Evolutionary conservation across 768 basidiomycete genomes (phyloP), one percentile per base, ranked within the genome.

Genomic region (Leccinum subgranulosum): DNA sequence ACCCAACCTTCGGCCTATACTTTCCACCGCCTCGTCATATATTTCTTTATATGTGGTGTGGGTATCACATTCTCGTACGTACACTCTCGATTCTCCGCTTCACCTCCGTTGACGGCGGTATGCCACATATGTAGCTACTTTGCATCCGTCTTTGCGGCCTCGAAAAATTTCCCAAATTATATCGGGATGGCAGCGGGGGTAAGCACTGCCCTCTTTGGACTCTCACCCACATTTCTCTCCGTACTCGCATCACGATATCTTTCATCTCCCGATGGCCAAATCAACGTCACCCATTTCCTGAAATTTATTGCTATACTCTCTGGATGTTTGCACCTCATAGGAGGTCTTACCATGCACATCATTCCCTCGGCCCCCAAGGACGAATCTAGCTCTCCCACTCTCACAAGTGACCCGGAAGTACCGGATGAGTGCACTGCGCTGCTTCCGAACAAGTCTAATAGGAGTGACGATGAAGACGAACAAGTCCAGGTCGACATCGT

Each of bases 221-320:
- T 92, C 33, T 93, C 91, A 0, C 91, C 91, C 0, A 75, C 92
- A 21, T 82, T 89, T 62, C 78, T 92, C 7, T 86, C 90, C 21
- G 57, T 80, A 23, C 58, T 91, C 36, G 89, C 87, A 4, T 83
- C 86, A 4, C 74, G 56, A 15, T 84, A 76, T 66, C 92, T 92
- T 70, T 83, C 81, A 5, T 72, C 76, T 39, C 61, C 71, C 12
- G 67, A 71, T 49, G 76, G 75, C 25, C 80, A 79, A 46, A 76
- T 74, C 50, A 81, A 72, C 60, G 80, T 76, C 65, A 81, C 66
- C 25, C 75, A 60, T 12, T 92, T 82, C 68, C 73, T 85, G 23
- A 71, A 64, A 11, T 88, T 85, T 68, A 72, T 92, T 49, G 81
- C 87, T 8, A 53, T 82, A 11, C 64, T 83, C 7, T 77, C 82